Evolutionary conservation across 352 stramenopile genomes (phyloP).

Genomic region (Pythium myriotylum): DNA sequence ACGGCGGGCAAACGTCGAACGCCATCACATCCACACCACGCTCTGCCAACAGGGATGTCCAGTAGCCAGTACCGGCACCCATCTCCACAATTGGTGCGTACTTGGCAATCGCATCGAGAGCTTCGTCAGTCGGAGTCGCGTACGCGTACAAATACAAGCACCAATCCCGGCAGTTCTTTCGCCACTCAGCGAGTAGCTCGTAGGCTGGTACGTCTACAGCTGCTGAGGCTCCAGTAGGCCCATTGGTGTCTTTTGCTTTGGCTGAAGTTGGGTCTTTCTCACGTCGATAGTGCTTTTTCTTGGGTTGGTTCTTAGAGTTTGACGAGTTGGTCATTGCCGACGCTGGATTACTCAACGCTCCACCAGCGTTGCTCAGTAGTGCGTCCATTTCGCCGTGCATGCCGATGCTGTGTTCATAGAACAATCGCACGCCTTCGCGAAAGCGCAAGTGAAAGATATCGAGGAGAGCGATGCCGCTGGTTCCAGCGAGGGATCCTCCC

Average conservation of each 20-base stretch:
- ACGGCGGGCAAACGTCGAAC: slow-evolving; percentile 61
- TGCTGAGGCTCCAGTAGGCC: slow-evolving; percentile 9
- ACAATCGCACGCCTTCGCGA: slow-evolving; percentile 69
- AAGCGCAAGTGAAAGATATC: slow-evolving; percentile 62
- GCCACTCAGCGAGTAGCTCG: slow-evolving; percentile 68
- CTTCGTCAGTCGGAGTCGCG: slow-evolving; percentile 61
- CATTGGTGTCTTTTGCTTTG: slow-evolving; percentile 18
- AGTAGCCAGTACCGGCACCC: slow-evolving; percentile 91
- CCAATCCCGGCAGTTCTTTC: slow-evolving; percentile 80
- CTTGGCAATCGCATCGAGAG: slow-evolving; percentile 49
- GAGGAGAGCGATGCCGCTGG: slow-evolving; percentile 48
- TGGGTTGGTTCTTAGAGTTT: slow-evolving; percentile 64
- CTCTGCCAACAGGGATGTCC: slow-evolving; percentile 74
- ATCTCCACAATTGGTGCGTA: slow-evolving; percentile 86
- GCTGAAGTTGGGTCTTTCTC: slow-evolving; percentile 14
- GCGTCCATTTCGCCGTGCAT: slow-evolving; percentile 83
- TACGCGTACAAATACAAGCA: slow-evolving; percentile 76
- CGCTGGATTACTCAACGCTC: slow-evolving; percentile 27
- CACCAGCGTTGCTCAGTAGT: slow-evolving; percentile 39
- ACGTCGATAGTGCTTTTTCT: slow-evolving; percentile 26
- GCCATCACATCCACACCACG: slow-evolving; percentile 80
- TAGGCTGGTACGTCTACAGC: slow-evolving; percentile 63
- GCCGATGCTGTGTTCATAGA: slow-evolving; percentile 80
- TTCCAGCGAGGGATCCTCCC: slow-evolving; percentile 6
- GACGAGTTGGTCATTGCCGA: slow-evolving; percentile 35